These are phyloP conservation scores for Jamesozyma lodderae DNA, from an alignment of 805 yeast genomes.

Conservation along the genomic window DNA sequence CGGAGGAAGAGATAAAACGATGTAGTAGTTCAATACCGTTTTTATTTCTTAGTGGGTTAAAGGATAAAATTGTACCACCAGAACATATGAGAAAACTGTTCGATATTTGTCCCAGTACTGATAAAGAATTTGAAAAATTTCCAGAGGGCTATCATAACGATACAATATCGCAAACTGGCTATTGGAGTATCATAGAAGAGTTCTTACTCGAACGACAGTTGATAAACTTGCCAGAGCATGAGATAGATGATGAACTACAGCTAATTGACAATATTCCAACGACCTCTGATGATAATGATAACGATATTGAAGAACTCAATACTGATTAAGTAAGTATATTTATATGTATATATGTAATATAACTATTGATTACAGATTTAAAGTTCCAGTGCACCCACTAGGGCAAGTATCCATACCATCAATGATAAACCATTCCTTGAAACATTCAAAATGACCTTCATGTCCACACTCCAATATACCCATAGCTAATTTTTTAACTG, in stretches of 20 bases:
- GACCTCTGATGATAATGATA: background rate
- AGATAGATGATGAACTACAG: conserved; percentile 1
- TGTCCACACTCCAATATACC: conserved; percentile 71
- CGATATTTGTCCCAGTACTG: conserved; percentile 40
- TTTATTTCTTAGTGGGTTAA: conserved; percentile 59
- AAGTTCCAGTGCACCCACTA: conserved; percentile 42
- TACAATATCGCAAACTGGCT: conserved; percentile 61
- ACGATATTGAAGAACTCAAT: background rate
- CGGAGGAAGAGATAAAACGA: conserved; percentile 48
- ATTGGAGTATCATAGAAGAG: conserved; percentile 60
- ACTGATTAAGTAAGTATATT: background rate
- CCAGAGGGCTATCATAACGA: conserved; percentile 70
- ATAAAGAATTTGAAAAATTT: conserved; percentile 47
- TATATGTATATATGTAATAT: background rate
- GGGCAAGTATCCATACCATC: conserved; percentile 69
- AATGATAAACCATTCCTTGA: conserved; percentile 65
- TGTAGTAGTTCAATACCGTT: conserved; percentile 52
- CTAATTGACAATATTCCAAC: background rate
- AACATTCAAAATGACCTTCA: conserved; percentile 73
- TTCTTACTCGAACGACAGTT: conserved; percentile 36
- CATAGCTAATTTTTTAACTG: conserved; percentile 63
- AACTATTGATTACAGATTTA: conserved; percentile 1
- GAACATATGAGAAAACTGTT: conserved; percentile 58
- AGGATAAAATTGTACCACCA: conserved; percentile 91
- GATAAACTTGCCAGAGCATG: conserved; percentile 18